Conservation (phyloP, 2,329 filamentous ascomycete species). For the Talaromyces marneffei region DNA sequence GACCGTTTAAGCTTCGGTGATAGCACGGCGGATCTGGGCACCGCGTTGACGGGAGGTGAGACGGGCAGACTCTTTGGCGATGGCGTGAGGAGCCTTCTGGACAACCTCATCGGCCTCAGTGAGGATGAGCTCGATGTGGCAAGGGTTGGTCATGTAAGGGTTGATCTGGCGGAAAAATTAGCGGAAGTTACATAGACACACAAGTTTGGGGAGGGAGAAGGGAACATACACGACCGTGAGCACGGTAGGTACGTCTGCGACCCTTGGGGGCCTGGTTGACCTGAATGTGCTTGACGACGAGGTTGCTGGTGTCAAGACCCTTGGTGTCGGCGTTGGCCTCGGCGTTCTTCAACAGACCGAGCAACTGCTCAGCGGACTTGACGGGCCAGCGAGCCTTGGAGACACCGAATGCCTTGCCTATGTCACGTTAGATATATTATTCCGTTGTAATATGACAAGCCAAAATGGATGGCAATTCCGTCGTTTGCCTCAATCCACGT, state of each 20-base stretch:
- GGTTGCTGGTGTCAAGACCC: slow-evolving; percentile 93
- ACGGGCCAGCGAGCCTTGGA: slow-evolving; percentile 96
- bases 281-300: slow-evolving; percentile 99
- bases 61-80: slow-evolving; percentile 59
- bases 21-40: slow-evolving; percentile 54
- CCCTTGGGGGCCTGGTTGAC: slow-evolving; percentile 99
- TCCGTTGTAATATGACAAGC: not conserved
- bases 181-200: not conserved
- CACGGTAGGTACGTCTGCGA: slow-evolving; percentile 98
- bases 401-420: slow-evolving; percentile 99
- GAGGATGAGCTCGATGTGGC: slow-evolving; percentile 99
- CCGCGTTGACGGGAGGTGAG: slow-evolving; percentile 92
- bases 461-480: not conserved
- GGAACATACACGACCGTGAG: slow-evolving; percentile 93
- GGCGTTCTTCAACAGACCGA: slow-evolving; percentile 94
- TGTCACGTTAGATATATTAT: slow-evolving; percentile 14
- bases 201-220: too few relatives aligned
- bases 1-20: slow-evolving; percentile 49
- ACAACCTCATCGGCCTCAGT: slow-evolving; percentile 96
- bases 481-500: not conserved
- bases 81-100: slow-evolving; percentile 73
- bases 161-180: slow-evolving; percentile 65
- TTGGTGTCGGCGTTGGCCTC: slow-evolving; percentile 96
- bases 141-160: slow-evolving; percentile 99
- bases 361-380: slow-evolving; percentile 98